Percentiles rank a stretch among this genome's conserved stretches.
These are phyloP conservation scores for Pistacia integerrima DNA, from an alignment of 345 rosid genomes.

Conservation along the genomic window DNA sequence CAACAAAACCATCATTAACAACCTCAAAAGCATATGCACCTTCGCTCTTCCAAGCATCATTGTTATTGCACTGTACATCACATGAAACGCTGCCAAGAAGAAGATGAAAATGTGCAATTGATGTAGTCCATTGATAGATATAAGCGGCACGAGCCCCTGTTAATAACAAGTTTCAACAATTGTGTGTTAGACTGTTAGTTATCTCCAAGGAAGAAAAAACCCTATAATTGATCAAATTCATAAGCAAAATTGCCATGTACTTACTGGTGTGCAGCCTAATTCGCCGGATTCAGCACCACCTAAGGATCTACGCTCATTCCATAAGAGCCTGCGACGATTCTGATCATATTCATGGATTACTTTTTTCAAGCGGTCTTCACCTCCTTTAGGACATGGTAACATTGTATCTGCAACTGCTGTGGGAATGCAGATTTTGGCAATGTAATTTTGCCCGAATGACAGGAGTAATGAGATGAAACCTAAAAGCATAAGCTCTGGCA, in stretches of 20 bases:
- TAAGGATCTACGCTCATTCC: conserved; percentile 47
- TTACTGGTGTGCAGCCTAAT: conserved; percentile 39
- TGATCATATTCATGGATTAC: background rate
- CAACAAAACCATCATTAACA: background rate
- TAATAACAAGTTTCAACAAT: conserved; percentile 20
- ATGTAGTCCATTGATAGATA: conserved; percentile 78
- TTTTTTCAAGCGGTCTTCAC: background rate
- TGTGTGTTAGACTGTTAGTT: background rate
- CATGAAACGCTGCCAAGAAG: conserved; percentile 95
- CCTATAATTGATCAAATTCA: too few relatives aligned
- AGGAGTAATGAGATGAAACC: conserved; percentile 87
- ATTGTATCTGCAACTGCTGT: conserved; percentile 55
- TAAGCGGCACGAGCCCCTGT: conserved; percentile 79
- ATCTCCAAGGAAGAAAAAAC: background rate
- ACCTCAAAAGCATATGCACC: conserved; percentile 39
- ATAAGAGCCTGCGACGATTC: conserved; percentile 25
- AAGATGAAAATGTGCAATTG: conserved; percentile 92
- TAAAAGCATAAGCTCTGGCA: conserved; percentile 88
- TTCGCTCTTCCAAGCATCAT: conserved; percentile 92
- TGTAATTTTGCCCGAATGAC: conserved; percentile 84
- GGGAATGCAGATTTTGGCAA: conserved; percentile 65
- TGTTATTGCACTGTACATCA: conserved; percentile 65
- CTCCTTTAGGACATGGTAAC: conserved; percentile 67
- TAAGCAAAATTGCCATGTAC: background rate
- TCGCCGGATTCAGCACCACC: conserved; percentile 20